phyloP scores from a whole-genome alignment of 805 yeast species.

The Zygoascus biomembranicola region DNA sequence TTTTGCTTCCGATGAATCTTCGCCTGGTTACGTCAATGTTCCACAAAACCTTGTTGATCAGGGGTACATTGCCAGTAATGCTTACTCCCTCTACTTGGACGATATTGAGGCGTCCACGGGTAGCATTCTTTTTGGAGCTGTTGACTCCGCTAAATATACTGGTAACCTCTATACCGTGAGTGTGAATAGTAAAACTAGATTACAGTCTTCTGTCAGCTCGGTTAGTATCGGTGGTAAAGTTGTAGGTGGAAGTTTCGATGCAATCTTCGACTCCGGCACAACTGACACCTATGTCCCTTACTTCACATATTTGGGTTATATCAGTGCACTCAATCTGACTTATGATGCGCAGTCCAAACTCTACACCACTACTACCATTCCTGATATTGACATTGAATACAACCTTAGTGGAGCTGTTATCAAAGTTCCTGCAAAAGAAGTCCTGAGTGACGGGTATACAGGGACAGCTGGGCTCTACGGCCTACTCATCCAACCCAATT shows the following conservation, averaged over 20 bases:
- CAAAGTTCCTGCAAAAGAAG: slow-evolving; percentile 13
- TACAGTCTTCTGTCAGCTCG: slow-evolving; percentile 11
- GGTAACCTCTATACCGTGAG: slow-evolving; percentile 36
- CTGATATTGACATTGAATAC: slow-evolving; percentile 9
- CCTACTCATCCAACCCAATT: slow-evolving; percentile 3
- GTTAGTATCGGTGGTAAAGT: slow-evolving; percentile 1
- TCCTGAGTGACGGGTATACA: not conserved
- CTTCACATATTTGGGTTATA: slow-evolving; percentile 16
- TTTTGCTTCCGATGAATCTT: slow-evolving; percentile 20
- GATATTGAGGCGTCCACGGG: slow-evolving; percentile 24
- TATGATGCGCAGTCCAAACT: slow-evolving; percentile 1
- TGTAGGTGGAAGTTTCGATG: too few species aligned
- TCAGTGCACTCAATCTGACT: slow-evolving; percentile 5
- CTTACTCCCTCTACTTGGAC: slow-evolving; percentile 57
- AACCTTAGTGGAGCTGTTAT: slow-evolving; percentile 21
- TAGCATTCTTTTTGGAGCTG: slow-evolving; percentile 38
- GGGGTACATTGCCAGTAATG: slow-evolving; percentile 46
- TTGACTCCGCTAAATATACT: slow-evolving; percentile 34
- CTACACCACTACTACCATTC: slow-evolving; percentile 2
- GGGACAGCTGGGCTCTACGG: slow-evolving; percentile 3
- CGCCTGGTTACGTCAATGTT: slow-evolving; percentile 42
- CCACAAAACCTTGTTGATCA: slow-evolving; percentile 48
- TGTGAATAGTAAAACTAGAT: slow-evolving; percentile 32
- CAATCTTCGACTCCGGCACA: slow-evolving; percentile 44
- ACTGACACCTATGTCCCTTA: slow-evolving; percentile 43